Conservation (phyloP, 192 early-diverging fungal genomes). For the Helicostylum pulchrum region DNA sequence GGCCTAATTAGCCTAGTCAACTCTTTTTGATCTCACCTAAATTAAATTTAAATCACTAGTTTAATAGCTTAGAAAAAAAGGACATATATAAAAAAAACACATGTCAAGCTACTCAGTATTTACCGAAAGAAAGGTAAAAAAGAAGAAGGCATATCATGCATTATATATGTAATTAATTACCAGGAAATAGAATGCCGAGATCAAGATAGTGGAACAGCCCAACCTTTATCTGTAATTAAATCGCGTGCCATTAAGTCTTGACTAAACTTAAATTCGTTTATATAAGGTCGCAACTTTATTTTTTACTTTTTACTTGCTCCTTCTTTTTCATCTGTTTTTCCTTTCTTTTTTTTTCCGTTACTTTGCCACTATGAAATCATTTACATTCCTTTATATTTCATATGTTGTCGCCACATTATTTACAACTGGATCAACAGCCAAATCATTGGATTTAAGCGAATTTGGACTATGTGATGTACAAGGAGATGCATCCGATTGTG, state of each 20-base stretch:
- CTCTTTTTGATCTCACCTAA: too few relatives aligned
- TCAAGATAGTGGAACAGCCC: not conserved
- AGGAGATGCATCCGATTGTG: constrained; percentile 11
- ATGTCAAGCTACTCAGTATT: too few relatives aligned
- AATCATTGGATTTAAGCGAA: not conserved
- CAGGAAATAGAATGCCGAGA: not conserved
- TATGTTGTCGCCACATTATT: not conserved
- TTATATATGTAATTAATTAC: not conserved
- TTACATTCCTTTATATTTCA: not conserved
- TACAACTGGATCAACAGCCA: not conserved
- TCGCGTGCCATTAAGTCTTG: constrained; percentile 1
- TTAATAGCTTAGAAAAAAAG: too few relatives aligned
- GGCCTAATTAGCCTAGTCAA: too few relatives aligned
- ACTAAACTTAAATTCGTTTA: constrained; percentile 7
- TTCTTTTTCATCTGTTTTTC: not conserved
- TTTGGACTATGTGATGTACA: not conserved
- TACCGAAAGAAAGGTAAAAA: too few relatives aligned
- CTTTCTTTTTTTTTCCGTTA: not conserved
- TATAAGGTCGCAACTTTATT: not conserved
- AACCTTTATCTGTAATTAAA: constrained; percentile 12
- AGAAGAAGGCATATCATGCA: not conserved
- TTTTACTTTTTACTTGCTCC: not conserved
- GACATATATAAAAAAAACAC: too few relatives aligned
- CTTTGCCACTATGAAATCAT: too few relatives aligned
- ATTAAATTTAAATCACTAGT: too few relatives aligned